Base-by-base conservation (phyloP, 1,139 yeast genomes). In the Scheffersomyces illinoinensis region DNA sequence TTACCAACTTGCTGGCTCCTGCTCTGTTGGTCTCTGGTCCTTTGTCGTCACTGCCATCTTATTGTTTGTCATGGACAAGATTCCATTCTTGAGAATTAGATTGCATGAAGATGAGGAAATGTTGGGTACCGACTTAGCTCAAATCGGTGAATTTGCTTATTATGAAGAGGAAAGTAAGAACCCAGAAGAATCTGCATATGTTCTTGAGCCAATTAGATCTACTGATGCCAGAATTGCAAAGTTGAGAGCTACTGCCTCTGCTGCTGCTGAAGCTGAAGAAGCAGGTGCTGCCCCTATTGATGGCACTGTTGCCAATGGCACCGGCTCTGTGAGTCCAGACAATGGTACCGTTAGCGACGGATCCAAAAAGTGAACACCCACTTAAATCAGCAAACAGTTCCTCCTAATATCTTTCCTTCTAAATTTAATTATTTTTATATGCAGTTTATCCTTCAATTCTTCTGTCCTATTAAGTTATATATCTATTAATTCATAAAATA, bases 51-150 rank as follows among this genome's bases (percentile, higher is more conserved):
- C 98, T 48, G 83, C 89, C 5, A 79, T 91, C 59, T 82, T 93
- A 56, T 82, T 95, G 64, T 75, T 88, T 56, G 76, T 78, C 59
- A 86, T 91, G 92, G 92, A 93, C 85, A 80, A 79, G 70, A 85
- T 93, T 64, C 98, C 98, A 65, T 84, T 85, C 80, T 83, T 93
- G 71, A 88, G 91, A 79, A 76, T 93, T 68, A 87, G 98, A 80
- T 84, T 93, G 73, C 85, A 88, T 65, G 93, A 91, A 71, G 97
- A 93, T 67, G 97, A 93, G 71, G 98, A 95, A 78, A 85, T 88
- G 66, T 71, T 88, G 67, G 99, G 98, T 64, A 90, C 96, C 55
- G 98, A 93, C 76, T 82, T 87, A 67, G 88, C 95, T 49, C 92
- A 91, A 80, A 91, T 92, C 66, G 96, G 97, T 68, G 97, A 93